These are phyloP conservation scores for Penicillium paxilli DNA, from an alignment of 495 filamentous ascomycete genomes.

Conservation along the genomic window DNA sequence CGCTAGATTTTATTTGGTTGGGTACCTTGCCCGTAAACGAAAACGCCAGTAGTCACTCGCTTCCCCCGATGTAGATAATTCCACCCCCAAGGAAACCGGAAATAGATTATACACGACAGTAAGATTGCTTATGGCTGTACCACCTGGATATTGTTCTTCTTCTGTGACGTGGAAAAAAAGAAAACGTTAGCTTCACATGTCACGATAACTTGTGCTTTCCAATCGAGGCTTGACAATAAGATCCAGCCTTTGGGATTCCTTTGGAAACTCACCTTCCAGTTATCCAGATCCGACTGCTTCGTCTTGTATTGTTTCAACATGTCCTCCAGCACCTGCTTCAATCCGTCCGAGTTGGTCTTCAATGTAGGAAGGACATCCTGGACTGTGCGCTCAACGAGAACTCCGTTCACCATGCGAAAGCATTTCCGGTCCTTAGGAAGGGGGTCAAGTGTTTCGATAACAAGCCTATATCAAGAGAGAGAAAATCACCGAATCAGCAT, in stretches of 20 bases:
- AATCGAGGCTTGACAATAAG: neutral
- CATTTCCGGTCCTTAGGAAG: conserved; percentile 87
- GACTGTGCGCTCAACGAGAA: conserved; percentile 90
- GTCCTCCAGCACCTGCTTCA: conserved; percentile 95
- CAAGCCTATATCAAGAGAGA: conserved; percentile 62
- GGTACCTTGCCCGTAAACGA: conserved; percentile 22
- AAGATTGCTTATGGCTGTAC: conserved; percentile 65
- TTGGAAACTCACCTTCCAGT: conserved; percentile 96
- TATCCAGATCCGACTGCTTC: conserved; percentile 94
- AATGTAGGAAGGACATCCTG: conserved; percentile 87
- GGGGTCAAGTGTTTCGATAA: conserved; percentile 88
- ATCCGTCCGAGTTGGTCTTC: conserved; percentile 89
- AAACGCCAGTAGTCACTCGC: conserved; percentile 24
- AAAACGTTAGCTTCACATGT: neutral
- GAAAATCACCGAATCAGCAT: conserved; percentile 15
- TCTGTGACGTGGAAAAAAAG: conserved; percentile 53
- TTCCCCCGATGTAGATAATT: conserved; percentile 5
- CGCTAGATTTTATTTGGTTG: conserved; percentile 26
- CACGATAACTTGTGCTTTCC: neutral
- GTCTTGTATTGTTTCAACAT: conserved; percentile 94
- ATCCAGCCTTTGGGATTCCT: neutral
- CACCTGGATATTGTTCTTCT: conserved; percentile 98
- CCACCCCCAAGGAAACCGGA: neutral
- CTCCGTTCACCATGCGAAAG: conserved; percentile 98
- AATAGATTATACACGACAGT: conserved; percentile 11